Conservation (phyloP, 2,329 filamentous ascomycete species). For the Fusarium temperatum region DNA sequence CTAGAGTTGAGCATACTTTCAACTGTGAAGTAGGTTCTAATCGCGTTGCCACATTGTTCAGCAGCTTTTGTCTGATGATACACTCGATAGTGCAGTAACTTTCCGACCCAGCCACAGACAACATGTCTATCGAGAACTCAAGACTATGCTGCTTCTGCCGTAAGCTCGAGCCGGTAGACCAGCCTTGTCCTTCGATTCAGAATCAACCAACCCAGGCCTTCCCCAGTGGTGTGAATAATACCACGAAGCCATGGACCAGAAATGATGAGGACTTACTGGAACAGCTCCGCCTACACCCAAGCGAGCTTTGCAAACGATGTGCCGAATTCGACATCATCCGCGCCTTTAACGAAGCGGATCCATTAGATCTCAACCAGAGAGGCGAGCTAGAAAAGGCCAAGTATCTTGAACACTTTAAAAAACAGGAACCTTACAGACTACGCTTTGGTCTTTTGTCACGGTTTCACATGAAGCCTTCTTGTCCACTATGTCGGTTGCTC, state of each 20-base stretch:
- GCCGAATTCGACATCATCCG: not conserved
- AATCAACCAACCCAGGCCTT: not conserved
- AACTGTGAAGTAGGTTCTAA: rapidly evolving
- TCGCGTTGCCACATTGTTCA: rapidly evolving
- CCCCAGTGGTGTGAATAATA: rapidly evolving
- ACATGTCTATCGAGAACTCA: not conserved
- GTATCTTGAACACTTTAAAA: not conserved
- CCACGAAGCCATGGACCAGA: not conserved
- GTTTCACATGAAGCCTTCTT: not conserved
- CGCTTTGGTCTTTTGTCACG: not conserved
- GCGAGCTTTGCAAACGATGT: not conserved
- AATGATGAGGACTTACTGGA: not conserved
- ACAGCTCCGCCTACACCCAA: not conserved
- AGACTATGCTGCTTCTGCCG: not conserved
- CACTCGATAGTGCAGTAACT: not conserved
- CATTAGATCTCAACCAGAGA: not conserved
- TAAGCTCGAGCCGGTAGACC: not conserved
- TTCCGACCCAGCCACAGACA: not conserved
- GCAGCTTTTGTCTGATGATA: too few relatives aligned
- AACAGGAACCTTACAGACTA: not conserved
- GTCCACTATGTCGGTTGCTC: not conserved
- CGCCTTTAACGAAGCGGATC: not conserved
- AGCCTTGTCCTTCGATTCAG: not conserved
- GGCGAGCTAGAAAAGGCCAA: not conserved
- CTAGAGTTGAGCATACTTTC: rapidly evolving